Percentiles rank a stretch among this genome's conserved stretches.
Evolutionary conservation across 2,329 filamentous ascomycete genomes (phyloP).

Genomic region (Epichloe scottii): DNA sequence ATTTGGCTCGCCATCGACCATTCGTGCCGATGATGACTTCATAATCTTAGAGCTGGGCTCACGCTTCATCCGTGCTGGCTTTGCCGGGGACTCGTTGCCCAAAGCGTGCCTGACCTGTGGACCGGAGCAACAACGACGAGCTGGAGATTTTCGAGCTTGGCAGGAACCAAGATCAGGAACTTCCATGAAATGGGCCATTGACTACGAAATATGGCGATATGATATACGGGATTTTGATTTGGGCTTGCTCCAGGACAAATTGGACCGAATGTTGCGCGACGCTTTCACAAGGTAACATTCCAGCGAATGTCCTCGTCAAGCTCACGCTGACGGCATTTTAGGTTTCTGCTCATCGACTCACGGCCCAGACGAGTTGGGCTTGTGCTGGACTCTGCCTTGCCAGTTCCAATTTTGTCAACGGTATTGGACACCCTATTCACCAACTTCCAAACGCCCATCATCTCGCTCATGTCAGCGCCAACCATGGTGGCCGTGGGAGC

Average conservation of each 20-base stretch:
- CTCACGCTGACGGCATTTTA: conserved; percentile 16
- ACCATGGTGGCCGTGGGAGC: conserved; percentile 65
- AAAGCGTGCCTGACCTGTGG: conserved; percentile 60
- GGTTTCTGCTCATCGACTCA: conserved; percentile 57
- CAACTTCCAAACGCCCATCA: conserved; percentile 64
- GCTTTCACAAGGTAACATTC: conserved; percentile 59
- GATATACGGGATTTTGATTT: conserved; percentile 65
- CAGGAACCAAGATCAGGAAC: conserved; percentile 33
- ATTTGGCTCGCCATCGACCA: conserved; percentile 46
- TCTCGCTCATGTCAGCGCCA: conserved; percentile 70
- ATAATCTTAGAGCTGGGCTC: conserved; percentile 75
- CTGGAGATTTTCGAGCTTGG: conserved; percentile 73
- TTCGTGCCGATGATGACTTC: conserved; percentile 70
- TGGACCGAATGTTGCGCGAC: conserved; percentile 72
- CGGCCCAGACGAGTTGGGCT: conserved; percentile 64
- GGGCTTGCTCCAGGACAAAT: conserved; percentile 70
- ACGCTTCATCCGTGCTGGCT: conserved; percentile 67
- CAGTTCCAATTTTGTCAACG: conserved; percentile 64
- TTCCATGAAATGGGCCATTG: conserved; percentile 46
- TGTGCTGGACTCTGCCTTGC: conserved; percentile 64
- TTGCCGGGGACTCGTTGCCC: conserved; percentile 70
- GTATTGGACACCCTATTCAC: conserved; percentile 68
- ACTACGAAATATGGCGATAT: conserved; percentile 65
- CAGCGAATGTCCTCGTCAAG: background rate
- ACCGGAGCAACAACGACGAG: conserved; percentile 62